Conservation (phyloP, 495 filamentous ascomycete species). For the Hamigera avellanea region DNA sequence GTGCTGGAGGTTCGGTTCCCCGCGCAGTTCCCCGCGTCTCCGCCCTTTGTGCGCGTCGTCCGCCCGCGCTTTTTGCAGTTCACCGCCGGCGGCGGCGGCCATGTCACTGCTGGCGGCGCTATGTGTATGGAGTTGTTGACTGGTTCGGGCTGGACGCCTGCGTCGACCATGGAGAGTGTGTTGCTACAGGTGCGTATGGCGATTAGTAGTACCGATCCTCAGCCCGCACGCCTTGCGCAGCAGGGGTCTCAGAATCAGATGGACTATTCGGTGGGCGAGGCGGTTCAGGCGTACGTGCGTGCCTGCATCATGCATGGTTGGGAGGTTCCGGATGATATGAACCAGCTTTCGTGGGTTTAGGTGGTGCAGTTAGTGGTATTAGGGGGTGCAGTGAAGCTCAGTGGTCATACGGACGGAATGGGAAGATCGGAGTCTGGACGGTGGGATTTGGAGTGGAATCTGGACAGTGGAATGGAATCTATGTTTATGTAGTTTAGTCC, state of each 20-base stretch:
- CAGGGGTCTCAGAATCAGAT: neutral
- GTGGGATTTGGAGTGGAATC: no score
- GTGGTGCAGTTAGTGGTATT: no score
- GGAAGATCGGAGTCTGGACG: no score
- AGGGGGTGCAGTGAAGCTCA: no score
- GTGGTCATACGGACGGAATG: no score
- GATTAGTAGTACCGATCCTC: conserved; percentile 53
- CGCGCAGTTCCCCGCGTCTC: conserved; percentile 58
- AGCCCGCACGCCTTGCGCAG: conserved; percentile 53
- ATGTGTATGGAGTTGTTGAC: conserved; percentile 91
- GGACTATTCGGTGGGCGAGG: conserved; percentile 61
- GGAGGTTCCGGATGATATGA: conserved; percentile 20
- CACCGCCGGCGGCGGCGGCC: conserved; percentile 64
- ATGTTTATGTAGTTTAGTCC: no score
- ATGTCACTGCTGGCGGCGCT: conserved; percentile 79
- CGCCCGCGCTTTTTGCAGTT: conserved; percentile 70
- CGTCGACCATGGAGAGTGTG: conserved; percentile 63
- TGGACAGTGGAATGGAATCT: no score
- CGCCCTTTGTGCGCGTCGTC: conserved; percentile 79
- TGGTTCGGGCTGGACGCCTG: conserved; percentile 68
- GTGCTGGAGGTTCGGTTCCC: conserved; percentile 76
- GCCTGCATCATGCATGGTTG: conserved; percentile 56
- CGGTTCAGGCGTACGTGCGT: conserved; percentile 58
- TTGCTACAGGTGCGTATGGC: conserved; percentile 75
- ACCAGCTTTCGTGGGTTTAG: no score